These are phyloP conservation scores for Chondrus crispus DNA, from an alignment of 23 red algal genomes.

Conservation along the genomic window DNA sequence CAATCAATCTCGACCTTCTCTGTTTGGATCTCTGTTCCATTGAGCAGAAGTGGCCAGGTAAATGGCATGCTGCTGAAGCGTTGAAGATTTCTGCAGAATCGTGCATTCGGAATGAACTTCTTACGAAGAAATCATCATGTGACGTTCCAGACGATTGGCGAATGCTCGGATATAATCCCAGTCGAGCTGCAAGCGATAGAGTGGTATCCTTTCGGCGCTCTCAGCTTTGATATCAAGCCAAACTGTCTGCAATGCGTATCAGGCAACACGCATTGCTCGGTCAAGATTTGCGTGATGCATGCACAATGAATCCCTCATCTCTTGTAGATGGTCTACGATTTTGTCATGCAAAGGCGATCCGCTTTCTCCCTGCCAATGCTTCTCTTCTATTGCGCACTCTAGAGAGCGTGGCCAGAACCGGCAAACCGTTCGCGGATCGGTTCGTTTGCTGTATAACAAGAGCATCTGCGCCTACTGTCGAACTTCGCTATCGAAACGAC, in stretches of 20 bases:
- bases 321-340: background rate
- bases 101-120: background rate
- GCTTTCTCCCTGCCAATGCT: background rate
- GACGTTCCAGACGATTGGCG: background rate
- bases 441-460: slow-evolving; percentile 32
- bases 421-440: slow-evolving; percentile 10
- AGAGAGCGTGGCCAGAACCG: background rate
- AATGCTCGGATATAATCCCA: background rate
- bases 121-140: background rate
- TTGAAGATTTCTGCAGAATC: slow-evolving; percentile 10
- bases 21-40: slow-evolving; percentile 13
- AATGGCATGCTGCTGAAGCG: slow-evolving; percentile 30
- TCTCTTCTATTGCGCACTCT: background rate
- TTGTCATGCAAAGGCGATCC: too few relatives aligned
- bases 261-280: slow-evolving; percentile 16
- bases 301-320: slow-evolving; percentile 24
- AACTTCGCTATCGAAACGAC: slow-evolving; percentile 40
- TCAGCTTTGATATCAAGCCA: slow-evolving; percentile 9
- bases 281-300: slow-evolving; percentile 18
- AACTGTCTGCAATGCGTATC: background rate
- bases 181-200: background rate
- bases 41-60: slow-evolving; percentile 9
- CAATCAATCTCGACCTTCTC: slow-evolving; percentile 23
- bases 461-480: slow-evolving; percentile 16
- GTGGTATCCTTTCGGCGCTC: background rate